Evolutionary conservation across 2,329 filamentous ascomycete species (phyloP), one percentile per base, ranked within the genome.

Genomic region (Talaromyces marneffei): DNA sequence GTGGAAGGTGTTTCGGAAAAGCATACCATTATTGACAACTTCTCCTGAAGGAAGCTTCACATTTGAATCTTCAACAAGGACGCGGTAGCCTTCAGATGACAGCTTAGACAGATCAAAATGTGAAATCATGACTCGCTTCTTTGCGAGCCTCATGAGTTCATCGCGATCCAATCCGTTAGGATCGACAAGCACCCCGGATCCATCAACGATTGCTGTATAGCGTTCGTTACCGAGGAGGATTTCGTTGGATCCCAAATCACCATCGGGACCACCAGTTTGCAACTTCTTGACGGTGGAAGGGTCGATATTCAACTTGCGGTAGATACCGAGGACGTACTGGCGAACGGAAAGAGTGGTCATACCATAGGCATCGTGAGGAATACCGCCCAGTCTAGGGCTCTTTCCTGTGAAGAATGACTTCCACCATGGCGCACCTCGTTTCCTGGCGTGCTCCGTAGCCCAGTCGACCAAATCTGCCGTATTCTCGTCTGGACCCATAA

Each of bases 331-430:
- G 66, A 99, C 90, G 69, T 95, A 99, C 77, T 99, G 91, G 50
- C 94, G 91, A 55, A 99, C 93, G 5, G 92, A 97, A 61, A 97
- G 79, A 0, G 94, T 97, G 0, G 94, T 99, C 94, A 99, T 99
- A 70, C 94, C 94, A 72, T 99, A 99, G 42, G 82, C 79, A 74
- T 99, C 94, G 77, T 99, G 94, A 39, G 94, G 94, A 68, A 99
- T 99, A 72, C 94, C 94, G 65, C 94, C 94, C 14, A 99, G 84
- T 77, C 90, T 94, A 58, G 92, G 94, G 68, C 91, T 96, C 83
- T 99, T 99, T 71, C 94, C 94, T 2, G 94, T 99, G 83, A 99
- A 99, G 85, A 99, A 99, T 0, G 94, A 99, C 83, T 99, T 99
- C 94, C 94, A 99, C 91, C 93, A 99, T 29, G 92, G 91, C 4